phyloP scores from a whole-genome alignment of 73 alveolate species.

The Symbiodinium pilosum region DNA sequence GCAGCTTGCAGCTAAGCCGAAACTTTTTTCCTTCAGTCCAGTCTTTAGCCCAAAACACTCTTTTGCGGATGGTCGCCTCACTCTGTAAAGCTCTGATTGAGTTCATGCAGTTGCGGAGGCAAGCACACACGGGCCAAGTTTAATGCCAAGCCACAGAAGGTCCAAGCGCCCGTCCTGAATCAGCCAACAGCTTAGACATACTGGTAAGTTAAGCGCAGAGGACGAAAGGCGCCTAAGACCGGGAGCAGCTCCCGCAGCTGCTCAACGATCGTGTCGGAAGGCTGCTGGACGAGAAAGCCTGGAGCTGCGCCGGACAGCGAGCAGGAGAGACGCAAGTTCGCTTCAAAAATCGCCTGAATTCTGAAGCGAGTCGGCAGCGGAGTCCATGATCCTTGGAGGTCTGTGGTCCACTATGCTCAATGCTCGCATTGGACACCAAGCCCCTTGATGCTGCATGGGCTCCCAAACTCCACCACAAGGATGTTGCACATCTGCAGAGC shows the following conservation, averaged over 20 bases:
- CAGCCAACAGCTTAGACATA: too few relatives aligned
- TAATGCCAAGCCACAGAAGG: not conserved
- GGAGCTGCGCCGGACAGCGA: not conserved
- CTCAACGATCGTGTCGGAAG: not conserved
- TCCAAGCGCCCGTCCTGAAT: not conserved
- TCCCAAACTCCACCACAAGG: slow-evolving; percentile 20
- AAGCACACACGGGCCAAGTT: not conserved
- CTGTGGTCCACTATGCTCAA: too few relatives aligned
- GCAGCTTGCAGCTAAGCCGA: not conserved
- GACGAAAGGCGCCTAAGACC: not conserved
- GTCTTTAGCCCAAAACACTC: not conserved
- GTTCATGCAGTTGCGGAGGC: not conserved
- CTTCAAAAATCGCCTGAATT: not conserved
- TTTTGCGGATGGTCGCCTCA: not conserved
- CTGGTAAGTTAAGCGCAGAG: too few relatives aligned
- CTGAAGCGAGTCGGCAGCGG: not conserved
- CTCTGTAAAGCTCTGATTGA: too few relatives aligned
- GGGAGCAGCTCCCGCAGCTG: not conserved
- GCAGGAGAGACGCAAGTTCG: not conserved
- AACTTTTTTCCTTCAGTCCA: not conserved
- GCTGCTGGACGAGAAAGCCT: not conserved
- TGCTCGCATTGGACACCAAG: too few relatives aligned
- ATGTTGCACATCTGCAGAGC: not conserved
- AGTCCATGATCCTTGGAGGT: not conserved
- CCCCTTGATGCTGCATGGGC: not conserved